Base-by-base conservation (phyloP, 257 asterid genomes). In the Solanum chilense region DNA sequence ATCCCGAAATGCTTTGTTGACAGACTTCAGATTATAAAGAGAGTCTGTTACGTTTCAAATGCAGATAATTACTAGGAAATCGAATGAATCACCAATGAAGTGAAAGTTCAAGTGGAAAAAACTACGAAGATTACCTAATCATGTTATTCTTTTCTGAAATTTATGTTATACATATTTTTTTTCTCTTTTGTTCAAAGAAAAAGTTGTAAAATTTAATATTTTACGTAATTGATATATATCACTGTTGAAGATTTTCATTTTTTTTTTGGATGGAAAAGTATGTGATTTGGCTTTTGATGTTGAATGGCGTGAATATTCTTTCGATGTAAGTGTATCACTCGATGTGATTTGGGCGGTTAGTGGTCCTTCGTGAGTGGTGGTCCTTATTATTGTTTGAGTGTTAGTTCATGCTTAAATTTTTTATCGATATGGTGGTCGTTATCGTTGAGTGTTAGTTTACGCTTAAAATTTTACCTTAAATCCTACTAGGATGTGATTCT, bases 1-100 rank as follows among this genome's bases (percentile, higher is more conserved):
- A 87, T 88, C 92, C 89, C 86, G 47, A 82, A 45, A 84, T 52
- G 52, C 35, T 33, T 10, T 21, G 47, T 31, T 42, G 56, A 21
- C 25, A 47, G 56, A 29, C 71, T 3, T 29, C 68, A 80, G 29
- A 49, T 80, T 80, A n/a, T 80, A 29, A 29, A 45, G 44, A 47
- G 85, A 10, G 85, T 80, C 44, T 47, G 44, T 29, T 80, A 7
- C n/a, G n/a, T 52, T 42, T 41, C 12, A 9, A 41, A 42, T 1
- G 13, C 47, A 11, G 20, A 3, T n/a, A 9, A 20, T 56, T 56
- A 60, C 29, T 60, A 23, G 69, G 69, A 12, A 60, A 60, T 60
- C 6, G 0, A 60, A 60, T 0, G 3, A 2, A 52, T 52, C 62
- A 52, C n/a, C 7, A 6, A 49, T 3, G 7, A 52, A 52, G 23